phyloP scores from a whole-genome alignment of 164 flowering plant species.

The Paratinospora sagittata region DNA sequence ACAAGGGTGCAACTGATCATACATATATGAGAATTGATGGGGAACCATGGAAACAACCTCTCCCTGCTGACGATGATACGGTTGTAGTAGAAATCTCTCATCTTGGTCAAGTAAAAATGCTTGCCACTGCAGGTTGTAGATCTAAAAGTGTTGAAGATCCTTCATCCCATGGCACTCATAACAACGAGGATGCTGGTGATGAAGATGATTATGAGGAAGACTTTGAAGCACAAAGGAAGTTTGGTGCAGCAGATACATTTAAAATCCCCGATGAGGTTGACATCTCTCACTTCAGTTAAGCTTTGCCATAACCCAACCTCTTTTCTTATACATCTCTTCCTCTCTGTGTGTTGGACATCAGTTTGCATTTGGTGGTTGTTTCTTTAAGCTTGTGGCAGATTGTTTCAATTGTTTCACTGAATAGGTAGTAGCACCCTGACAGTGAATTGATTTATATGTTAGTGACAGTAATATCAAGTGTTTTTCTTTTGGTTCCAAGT shows the following conservation, averaged over 20 bases:
- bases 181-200: conserved; percentile 23
- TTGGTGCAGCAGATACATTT: conserved; percentile 93
- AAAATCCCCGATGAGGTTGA: conserved; percentile 67
- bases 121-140: conserved; percentile 51
- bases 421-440: too few species aligned
- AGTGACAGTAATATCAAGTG: too few species aligned
- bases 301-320: neutral
- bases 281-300: conserved; percentile 17
- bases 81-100: conserved; percentile 80
- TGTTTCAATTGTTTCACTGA: too few species aligned
- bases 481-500: too few species aligned
- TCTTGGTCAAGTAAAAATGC: conserved; percentile 79
- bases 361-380: neutral
- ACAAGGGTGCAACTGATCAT: conserved; percentile 65
- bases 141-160: conserved; percentile 58
- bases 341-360: neutral
- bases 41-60: conserved; percentile 97
- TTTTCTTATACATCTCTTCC: too few species aligned
- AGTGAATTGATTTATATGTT: too few species aligned
- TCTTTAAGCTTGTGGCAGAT: neutral
- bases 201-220: conserved; percentile 34
- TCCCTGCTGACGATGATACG: conserved; percentile 68
- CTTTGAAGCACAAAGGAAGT: conserved; percentile 54
- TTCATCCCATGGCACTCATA: conserved; percentile 22
- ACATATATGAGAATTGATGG: too few species aligned